These are phyloP conservation scores for Lactarius deliciosus DNA, from an alignment of 768 basidiomycete genomes.

Conservation along the genomic window DNA sequence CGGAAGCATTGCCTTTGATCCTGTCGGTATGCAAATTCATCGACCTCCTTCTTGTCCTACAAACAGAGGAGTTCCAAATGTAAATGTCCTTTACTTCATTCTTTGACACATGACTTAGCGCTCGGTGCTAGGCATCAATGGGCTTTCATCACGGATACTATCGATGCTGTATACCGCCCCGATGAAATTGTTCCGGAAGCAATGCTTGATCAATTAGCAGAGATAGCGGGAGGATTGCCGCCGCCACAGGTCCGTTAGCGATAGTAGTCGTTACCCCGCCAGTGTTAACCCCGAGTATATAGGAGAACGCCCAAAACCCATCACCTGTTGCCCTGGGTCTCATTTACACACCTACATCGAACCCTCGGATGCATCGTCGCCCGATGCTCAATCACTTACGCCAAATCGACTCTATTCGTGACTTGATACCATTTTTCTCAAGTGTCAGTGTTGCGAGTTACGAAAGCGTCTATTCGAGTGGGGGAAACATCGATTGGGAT, in stretches of 20 bases:
- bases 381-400: conserved; percentile 69
- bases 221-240: conserved; percentile 73
- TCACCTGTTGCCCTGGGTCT: conserved; percentile 5
- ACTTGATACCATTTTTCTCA: conserved; percentile 89
- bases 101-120: conserved; percentile 6
- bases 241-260: conserved; percentile 36
- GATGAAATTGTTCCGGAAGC: conserved; percentile 82
- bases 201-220: conserved; percentile 87
- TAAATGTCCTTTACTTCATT: conserved; percentile 36
- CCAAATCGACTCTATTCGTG: conserved; percentile 80
- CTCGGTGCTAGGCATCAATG: conserved; percentile 75
- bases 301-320: conserved; percentile 14
- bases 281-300: not conserved
- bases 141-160: conserved; percentile 98
- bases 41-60: conserved; percentile 87
- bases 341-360: conserved; percentile 33
- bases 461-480: conserved; percentile 85
- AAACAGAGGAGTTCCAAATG: conserved; percentile 99
- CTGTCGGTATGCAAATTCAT: conserved; percentile 92
- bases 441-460: conserved; percentile 86
- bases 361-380: conserved; percentile 58
- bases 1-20: conserved; percentile 80
- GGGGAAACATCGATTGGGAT: conserved; percentile 84
- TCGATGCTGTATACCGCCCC: conserved; percentile 89
- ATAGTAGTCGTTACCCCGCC: not conserved